Evolutionary conservation across 345 rosid species (phyloP).

Genomic region (Arabidopsis thaliana): DNA sequence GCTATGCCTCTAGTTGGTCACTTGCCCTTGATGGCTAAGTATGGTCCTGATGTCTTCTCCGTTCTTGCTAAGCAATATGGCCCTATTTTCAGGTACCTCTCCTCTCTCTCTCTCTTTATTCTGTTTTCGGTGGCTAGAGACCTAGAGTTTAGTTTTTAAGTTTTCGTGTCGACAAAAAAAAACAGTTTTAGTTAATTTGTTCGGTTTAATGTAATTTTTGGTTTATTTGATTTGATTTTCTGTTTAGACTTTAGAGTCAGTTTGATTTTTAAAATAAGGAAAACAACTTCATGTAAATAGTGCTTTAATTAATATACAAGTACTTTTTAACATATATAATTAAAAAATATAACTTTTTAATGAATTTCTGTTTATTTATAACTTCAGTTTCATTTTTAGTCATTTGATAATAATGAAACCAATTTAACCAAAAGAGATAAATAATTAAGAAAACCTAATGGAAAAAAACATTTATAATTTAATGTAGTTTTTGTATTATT

Average conservation of each 20-base stretch:
- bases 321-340: neutral
- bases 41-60: conserved; percentile 81
- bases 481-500: no score
- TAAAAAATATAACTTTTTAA: neutral
- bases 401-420: neutral
- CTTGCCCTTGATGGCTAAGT: conserved; percentile 83
- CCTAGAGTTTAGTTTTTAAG: no score
- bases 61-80: conserved; percentile 82
- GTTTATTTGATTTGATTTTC: neutral
- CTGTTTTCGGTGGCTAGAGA: neutral
- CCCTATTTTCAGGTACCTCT: conserved; percentile 84
- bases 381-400: neutral
- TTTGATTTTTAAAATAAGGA: neutral
- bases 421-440: no score
- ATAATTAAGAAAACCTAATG: neutral
- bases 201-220: neutral
- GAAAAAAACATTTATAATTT: neutral
- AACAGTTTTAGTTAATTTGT: neutral
- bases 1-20: conserved; percentile 71
- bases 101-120: conserved; percentile 37
- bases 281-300: neutral
- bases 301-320: neutral
- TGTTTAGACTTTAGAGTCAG: neutral
- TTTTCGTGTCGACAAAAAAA: neutral
- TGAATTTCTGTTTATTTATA: neutral